Percentiles rank a stretch among this genome's conserved stretches.
These are phyloP conservation scores for Esteya vermicola DNA, from an alignment of 2,329 filamentous ascomycete species.

Conservation along the genomic window DNA sequence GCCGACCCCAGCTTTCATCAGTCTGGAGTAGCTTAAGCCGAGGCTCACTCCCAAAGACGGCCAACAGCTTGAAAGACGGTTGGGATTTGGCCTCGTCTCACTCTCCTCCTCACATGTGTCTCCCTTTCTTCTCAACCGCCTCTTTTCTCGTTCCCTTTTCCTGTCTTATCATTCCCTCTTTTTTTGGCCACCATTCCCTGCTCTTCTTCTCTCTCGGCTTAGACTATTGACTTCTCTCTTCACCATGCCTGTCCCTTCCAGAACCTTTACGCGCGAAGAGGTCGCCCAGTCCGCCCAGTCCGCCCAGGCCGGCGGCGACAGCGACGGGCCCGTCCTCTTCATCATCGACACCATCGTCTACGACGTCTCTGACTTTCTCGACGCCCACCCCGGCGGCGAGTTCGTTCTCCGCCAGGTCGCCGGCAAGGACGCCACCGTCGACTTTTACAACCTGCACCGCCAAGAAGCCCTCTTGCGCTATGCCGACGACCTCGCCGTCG, in stretches of 20 bases:
- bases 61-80: too few species aligned
- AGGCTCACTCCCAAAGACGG: too few species aligned
- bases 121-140: too few species aligned
- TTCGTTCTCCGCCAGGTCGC: slow-evolving; percentile 70
- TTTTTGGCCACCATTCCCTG: background rate
- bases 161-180: background rate
- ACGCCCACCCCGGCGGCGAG: slow-evolving; percentile 72
- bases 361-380: slow-evolving; percentile 71
- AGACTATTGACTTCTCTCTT: too few species aligned
- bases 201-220: background rate
- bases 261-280: slow-evolving; percentile 45
- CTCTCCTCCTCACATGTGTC: too few species aligned
- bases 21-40: too few species aligned
- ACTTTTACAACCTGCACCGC: slow-evolving; percentile 85
- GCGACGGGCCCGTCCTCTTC: slow-evolving; percentile 64
- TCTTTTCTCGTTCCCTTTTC: too few species aligned
- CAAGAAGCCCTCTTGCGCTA: slow-evolving; percentile 83
- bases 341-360: slow-evolving; percentile 81
- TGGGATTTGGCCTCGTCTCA: too few species aligned
- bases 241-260: slow-evolving; percentile 22
- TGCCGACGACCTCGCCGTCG: slow-evolving; percentile 55
- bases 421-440: slow-evolving; percentile 65
- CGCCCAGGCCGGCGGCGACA: slow-evolving; percentile 47
- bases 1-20: too few species aligned
- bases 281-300: slow-evolving; percentile 39